Evolutionary conservation across 306 rosid genomes (phyloP), one percentile per base, ranked within the genome.

Genomic region (Vigna radiata): DNA sequence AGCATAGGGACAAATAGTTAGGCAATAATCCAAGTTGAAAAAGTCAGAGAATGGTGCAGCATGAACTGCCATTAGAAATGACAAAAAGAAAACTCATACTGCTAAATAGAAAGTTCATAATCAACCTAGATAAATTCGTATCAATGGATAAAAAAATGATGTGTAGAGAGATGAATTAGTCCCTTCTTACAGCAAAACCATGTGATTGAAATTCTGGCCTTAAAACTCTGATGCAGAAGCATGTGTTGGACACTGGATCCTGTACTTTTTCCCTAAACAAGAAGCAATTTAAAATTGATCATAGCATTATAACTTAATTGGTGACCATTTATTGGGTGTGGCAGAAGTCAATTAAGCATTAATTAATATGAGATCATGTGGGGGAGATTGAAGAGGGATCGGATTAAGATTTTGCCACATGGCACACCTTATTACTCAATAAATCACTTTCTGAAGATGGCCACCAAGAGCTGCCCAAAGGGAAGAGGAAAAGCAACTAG

Each of bases 401-500:
- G 44, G 43, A 54, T 27, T 31, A 8, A 44, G 69, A 58, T 64
- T 8, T 69, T 62, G 88, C 76, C 85, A 79, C 86, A 37, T 62
- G 84, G 61, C 80, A 48, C 31, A 41, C 49, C 56, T 41, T 29
- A 54, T 39, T 12, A 37, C 17, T 66, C 86, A 48, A 50, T 43
- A 74, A 77, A 71, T 79, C 83, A 68, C 84, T 58, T 68, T 82
- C 87, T 68, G 37, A 48, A 68, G 80, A 78, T 70, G 85, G 79
- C 79, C 84, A 74, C 62, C 77, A 27, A 21, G 69, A 73, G 48
- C 70, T 80, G 70, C 72, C 77, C 69, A 69, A 71, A 81, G 36
- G 44, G 48, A 84, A 78, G 75, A 25, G 21, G 76, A 84, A 80
- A 85, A 74, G 79, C 90, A 84, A 62, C 82, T 76, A 31, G 78